Conservation (phyloP, 2,329 filamentous ascomycete species). For the Chaetomiaceae sp. region DNA sequence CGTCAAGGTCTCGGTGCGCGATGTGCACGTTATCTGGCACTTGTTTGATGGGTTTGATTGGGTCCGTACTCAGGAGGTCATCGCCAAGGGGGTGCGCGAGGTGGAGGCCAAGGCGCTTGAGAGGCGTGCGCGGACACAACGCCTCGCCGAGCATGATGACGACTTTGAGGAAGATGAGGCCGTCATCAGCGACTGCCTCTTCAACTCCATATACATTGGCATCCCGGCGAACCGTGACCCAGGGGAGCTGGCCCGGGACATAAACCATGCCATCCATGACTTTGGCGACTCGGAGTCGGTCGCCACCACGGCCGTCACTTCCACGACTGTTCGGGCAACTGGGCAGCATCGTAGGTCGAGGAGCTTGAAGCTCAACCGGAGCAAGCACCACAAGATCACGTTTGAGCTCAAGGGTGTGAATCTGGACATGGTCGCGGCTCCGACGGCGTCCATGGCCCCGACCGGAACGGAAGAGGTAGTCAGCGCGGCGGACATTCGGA, state of each 20-base stretch:
- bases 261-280: slow-evolving; percentile 85
- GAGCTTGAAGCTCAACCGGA: slow-evolving; percentile 71
- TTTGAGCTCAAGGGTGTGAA: slow-evolving; percentile 85
- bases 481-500: slow-evolving; percentile 76
- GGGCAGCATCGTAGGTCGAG: slow-evolving; percentile 35
- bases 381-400: slow-evolving; percentile 88
- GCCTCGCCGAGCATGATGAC: slow-evolving; percentile 47
- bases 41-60: slow-evolving; percentile 97
- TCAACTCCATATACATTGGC: slow-evolving; percentile 98
- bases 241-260: slow-evolving; percentile 70
- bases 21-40: slow-evolving; percentile 95
- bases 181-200: slow-evolving; percentile 88
- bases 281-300: slow-evolving; percentile 82
- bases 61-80: slow-evolving; percentile 77
- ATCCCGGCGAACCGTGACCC: slow-evolving; percentile 83
- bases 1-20: slow-evolving; percentile 69
- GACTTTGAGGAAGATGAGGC: slow-evolving; percentile 74
- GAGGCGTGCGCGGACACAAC: slow-evolving; percentile 53
- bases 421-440: slow-evolving; percentile 75
- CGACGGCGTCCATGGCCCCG: too few relatives aligned
- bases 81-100: slow-evolving; percentile 80
- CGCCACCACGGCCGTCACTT: slow-evolving; percentile 65
- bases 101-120: slow-evolving; percentile 80
- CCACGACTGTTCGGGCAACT: slow-evolving; percentile 47
- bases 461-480: slow-evolving; percentile 72